Evolutionary conservation across 345 rosid genomes (phyloP), one percentile per base, ranked within the genome.

Genomic region (Moringa oleifera): DNA sequence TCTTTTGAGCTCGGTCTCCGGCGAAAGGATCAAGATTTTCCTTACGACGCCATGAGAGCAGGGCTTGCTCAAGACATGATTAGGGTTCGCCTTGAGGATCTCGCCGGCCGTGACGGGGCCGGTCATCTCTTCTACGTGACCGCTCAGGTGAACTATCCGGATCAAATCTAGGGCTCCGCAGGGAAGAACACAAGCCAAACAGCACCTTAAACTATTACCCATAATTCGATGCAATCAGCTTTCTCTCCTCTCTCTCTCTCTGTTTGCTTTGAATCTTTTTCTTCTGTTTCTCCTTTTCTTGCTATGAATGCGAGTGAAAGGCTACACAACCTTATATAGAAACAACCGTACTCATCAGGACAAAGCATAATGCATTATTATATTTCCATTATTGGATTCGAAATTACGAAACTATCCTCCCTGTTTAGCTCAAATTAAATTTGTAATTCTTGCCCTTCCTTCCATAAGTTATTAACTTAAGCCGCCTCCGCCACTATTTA

Each of bases 161-260:
- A 90, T 90, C 79, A 94, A 77, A 59, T 94, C 99, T 55, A 94
- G 83, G 51, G 97, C 99, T 55, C 97, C 99, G 65, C 93, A 90
- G 0, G 99, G 96, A 74, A 90, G 89, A 57, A 94, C 84, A 69
- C 97, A 94, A 33, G 95, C 95, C 81, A 94, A 76, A 68, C 96
- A 94, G 53, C 96, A 94, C 62, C 95, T 81, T 71, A 94, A 72
- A 67, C 88, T 88, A 64, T 94, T 94, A 17, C 99, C 97, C 99
- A 94, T 92, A 25, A 69, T 18, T 1, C 12, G 17, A 63, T 51
- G 50, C 28, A 31, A 7, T n/a, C n/a, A 19, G 21, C 0, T 20
- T 6, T 57, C 50, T 33, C 41, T 41, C 25, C 54, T 67, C n/a
- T 31, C 7, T 36, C 8, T n/a, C 2, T 55, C 45, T 54, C 50